Evolutionary conservation across 2,329 filamentous ascomycete genomes (phyloP).

Genomic region (Rhytidhysteron rufulum): DNA sequence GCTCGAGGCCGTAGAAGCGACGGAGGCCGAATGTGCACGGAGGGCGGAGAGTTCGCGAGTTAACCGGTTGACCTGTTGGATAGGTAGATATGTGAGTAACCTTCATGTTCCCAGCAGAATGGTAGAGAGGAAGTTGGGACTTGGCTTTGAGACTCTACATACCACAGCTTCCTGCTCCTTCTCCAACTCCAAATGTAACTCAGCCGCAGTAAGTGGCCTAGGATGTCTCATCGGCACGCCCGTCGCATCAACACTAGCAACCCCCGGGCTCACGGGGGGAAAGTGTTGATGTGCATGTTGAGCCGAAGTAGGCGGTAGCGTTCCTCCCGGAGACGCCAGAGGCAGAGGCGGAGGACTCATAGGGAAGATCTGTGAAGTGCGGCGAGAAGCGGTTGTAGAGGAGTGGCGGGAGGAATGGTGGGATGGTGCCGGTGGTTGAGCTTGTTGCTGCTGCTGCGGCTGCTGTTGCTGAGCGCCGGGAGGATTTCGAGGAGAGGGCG

Average conservation of each 20-base stretch:
- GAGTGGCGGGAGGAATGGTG: conserved; percentile 28
- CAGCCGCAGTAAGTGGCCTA: conserved; percentile 79
- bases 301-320: conserved; percentile 21
- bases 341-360: conserved; percentile 46
- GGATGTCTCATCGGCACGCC: conserved; percentile 78
- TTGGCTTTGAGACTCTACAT: conserved; percentile 31
- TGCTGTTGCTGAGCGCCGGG: conserved; percentile 25
- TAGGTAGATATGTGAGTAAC: too few species aligned
- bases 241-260: conserved; percentile 32
- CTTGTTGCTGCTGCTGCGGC: conserved; percentile 20
- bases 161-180: conserved; percentile 95
- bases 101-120: too few species aligned
- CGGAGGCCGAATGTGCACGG: conserved; percentile 64
- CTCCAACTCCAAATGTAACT: conserved; percentile 84
- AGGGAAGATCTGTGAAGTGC: conserved; percentile 42
- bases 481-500: conserved; percentile 32
- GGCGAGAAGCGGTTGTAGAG: conserved; percentile 41
- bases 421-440: conserved; percentile 25
- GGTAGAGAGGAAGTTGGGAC: too few species aligned
- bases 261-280: conserved; percentile 33
- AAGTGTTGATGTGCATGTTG: conserved; percentile 30
- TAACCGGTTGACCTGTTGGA: conserved; percentile 76
- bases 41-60: conserved; percentile 83
- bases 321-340: conserved; percentile 34
- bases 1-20: conserved; percentile 57